phyloP scores from a whole-genome alignment of 768 basidiomycete species.

The Hygrocybe punicea region DNA sequence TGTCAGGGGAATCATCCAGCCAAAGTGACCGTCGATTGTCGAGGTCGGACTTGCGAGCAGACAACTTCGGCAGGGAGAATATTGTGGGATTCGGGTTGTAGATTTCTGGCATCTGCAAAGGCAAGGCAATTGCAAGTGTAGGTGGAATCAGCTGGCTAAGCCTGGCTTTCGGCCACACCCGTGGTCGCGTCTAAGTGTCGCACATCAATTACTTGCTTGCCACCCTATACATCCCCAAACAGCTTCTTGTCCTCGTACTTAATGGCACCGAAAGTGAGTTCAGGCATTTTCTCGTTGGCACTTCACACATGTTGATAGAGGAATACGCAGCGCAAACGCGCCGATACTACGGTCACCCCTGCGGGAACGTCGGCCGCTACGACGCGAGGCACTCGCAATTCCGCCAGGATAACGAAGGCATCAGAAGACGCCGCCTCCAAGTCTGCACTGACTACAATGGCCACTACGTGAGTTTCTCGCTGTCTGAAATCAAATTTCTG shows the following conservation, averaged over 20 bases:
- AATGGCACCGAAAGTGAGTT: constrained; percentile 40
- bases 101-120: constrained; percentile 51
- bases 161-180: not conserved
- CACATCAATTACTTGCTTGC: not conserved
- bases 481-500: not conserved
- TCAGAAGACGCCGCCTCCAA: constrained; percentile 29
- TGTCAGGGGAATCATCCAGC: constrained; percentile 46
- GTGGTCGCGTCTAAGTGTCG: not conserved
- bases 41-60: constrained; percentile 41
- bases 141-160: not conserved
- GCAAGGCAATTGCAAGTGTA: too few relatives aligned
- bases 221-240: not conserved
- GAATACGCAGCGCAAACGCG: constrained; percentile 55
- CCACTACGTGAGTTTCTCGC: constrained; percentile 9
- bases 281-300: not conserved
- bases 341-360: constrained; percentile 11
- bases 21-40: constrained; percentile 54
- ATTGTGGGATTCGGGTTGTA: constrained; percentile 92
- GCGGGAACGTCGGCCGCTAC: constrained; percentile 25
- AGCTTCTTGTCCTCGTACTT: not conserved
- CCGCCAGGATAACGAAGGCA: constrained; percentile 29
- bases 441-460: constrained; percentile 25
- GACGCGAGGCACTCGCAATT: constrained; percentile 47
- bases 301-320: not conserved
- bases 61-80: constrained; percentile 53